These are phyloP conservation scores for Naganishia sp. DNA, from an alignment of 1,284 basidiomycete species.

Conservation along the genomic window DNA sequence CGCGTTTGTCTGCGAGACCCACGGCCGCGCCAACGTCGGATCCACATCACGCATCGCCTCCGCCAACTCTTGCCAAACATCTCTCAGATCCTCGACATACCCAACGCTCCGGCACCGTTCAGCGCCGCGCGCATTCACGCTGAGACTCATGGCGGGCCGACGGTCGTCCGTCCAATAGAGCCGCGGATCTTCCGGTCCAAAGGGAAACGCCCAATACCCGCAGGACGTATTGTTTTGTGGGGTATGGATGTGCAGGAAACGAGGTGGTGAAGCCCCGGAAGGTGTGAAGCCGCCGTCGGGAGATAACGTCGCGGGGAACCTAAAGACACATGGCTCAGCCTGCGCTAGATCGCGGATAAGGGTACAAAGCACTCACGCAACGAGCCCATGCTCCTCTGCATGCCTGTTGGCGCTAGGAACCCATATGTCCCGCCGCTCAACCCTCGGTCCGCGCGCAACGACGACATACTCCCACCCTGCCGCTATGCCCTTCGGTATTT, in stretches of 20 bases:
- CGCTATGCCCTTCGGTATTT: slow-evolving; percentile 5
- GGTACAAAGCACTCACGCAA: slow-evolving; percentile 4
- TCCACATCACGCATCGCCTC: slow-evolving; percentile 8
- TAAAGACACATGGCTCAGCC: background rate
- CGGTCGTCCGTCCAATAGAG: slow-evolving; percentile 20
- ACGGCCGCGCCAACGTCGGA: background rate
- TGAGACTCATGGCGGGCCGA: slow-evolving; percentile 11
- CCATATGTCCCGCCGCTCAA: slow-evolving; percentile 18
- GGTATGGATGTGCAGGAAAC: slow-evolving; percentile 4
- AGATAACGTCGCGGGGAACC: slow-evolving; percentile 12
- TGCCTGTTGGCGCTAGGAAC: slow-evolving; percentile 1
- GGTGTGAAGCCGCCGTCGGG: background rate
- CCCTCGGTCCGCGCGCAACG: slow-evolving; percentile 12
- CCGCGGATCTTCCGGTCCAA: slow-evolving; percentile 18
- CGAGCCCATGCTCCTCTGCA: slow-evolving; percentile 16
- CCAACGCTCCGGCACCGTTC: slow-evolving; percentile 14
- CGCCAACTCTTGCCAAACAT: slow-evolving; percentile 18
- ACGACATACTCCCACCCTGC: slow-evolving; percentile 24
- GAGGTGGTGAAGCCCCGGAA: background rate
- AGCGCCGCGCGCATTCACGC: slow-evolving; percentile 5
- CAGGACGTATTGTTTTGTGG: slow-evolving; percentile 15
- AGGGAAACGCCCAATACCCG: slow-evolving; percentile 20
- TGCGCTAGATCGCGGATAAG: background rate
- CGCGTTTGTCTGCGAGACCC: background rate
- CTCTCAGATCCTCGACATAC: slow-evolving; percentile 8